Base-by-base conservation (phyloP, 805 yeast species). In the Diddensiella santjacobensis region DNA sequence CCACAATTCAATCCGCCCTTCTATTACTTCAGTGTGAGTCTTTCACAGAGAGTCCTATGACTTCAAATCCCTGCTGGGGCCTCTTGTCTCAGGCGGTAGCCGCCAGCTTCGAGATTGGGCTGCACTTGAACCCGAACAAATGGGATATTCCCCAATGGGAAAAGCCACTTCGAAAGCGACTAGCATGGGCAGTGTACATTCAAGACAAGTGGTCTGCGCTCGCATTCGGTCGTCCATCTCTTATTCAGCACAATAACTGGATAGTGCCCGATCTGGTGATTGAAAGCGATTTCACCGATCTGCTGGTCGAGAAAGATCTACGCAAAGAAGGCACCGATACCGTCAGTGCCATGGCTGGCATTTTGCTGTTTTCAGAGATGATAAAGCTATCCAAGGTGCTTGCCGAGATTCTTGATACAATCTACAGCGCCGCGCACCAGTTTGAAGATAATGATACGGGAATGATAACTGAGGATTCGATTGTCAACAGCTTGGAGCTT, bases 31-130 rank as follows among this genome's bases (percentile, higher is more conserved):
- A 54, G 53, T 79, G 77, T 63, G 79, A 42, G n/a, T 24, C 46
- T 13, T 36, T 50, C 18, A 11, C 22, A 15, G 43, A 47, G 38
- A 48, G 47, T 10, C 20, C 23, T 8, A 26, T 26, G 31, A 26
- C 31, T 65, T 56, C 66, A 65, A 11, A 65, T 60, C 42, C 77
- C 70, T 50, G 83, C 2, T 66, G 88, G 44, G 82, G 84, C 59
- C 11, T 50, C 13, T 31, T 52, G 31, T 84, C 90, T 2, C 89
- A 85, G 57, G 84, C 88, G 17, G 88, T 86, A 3, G 85, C 93
- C 0, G 67, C 87, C 15, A 79, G 95, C 1, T 95, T 88, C 65
- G 96, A 88, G 58, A 67, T 88, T 22, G 96, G 96, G 0, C 68
- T 88, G 3, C 95, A 95, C 0, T 71, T 87, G 13, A 90, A 88